Percentiles rank a stretch among this genome's conserved stretches.
phyloP scores from a whole-genome alignment of 768 basidiomycete species.

The Termitomyces sp. region DNA sequence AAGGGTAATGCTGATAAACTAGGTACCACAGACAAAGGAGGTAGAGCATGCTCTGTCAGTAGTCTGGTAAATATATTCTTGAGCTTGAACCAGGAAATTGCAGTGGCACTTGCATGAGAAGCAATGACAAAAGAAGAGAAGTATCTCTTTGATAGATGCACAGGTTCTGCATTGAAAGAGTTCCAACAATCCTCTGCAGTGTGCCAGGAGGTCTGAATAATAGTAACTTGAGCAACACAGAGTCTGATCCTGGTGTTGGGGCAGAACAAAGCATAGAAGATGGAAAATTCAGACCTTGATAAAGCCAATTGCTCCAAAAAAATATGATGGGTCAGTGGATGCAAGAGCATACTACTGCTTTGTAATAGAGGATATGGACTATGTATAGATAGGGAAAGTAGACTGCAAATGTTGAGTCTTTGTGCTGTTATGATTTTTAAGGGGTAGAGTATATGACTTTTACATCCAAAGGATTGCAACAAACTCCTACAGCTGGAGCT shows the following conservation, averaged over 20 bases:
- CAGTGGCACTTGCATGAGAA: background rate
- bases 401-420: conserved; percentile 9
- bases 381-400: conserved; percentile 18
- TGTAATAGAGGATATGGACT: conserved; percentile 19
- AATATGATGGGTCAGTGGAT: conserved; percentile 22
- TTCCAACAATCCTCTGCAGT: background rate
- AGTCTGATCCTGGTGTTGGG: background rate
- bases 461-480: conserved; percentile 24
- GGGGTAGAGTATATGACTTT: conserved; percentile 25
- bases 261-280: background rate
- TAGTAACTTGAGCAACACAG: too few relatives aligned
- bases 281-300: background rate
- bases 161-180: accelerated
- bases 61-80: background rate
- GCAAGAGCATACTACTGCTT: conserved; percentile 19
- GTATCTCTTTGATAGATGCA: background rate
- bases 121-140: background rate
- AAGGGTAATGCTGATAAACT: too few relatives aligned
- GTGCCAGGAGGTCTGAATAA: too few relatives aligned
- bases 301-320: conserved; percentile 11
- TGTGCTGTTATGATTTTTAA: conserved; percentile 25
- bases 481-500: conserved; percentile 19
- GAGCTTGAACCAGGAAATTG: background rate
- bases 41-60: too few relatives aligned
- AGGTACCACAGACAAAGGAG: accelerated